Conservation (phyloP, 805 yeast genomes). For the Jamesozyma hellenica region DNA sequence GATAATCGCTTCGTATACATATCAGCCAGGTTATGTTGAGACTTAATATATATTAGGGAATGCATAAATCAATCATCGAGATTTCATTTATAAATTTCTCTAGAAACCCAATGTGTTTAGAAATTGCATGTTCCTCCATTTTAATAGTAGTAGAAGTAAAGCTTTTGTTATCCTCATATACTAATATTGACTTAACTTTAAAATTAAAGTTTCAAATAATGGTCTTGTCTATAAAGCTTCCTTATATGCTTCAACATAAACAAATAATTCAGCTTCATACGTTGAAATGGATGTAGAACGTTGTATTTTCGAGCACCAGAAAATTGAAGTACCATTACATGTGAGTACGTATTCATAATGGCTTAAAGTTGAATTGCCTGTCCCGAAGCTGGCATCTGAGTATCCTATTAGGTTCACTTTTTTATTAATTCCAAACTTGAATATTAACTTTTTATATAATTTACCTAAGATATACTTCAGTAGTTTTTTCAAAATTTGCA, state of each 20-base stretch:
- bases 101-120: not conserved
- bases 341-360: not conserved
- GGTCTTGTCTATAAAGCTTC: not conserved
- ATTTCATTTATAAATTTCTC: not conserved
- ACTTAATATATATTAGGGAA: not conserved
- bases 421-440: too few species aligned
- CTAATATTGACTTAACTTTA: not conserved
- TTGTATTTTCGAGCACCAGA: not conserved
- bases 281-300: not conserved
- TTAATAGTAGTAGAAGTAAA: not conserved
- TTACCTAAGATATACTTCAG: not conserved
- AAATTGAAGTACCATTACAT: not conserved
- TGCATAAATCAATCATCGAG: not conserved
- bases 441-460: too few species aligned
- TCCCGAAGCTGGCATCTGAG: not conserved
- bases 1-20: not conserved
- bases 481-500: not conserved
- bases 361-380: not conserved
- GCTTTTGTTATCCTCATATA: not conserved
- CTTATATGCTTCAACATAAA: not conserved
- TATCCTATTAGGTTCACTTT: not conserved
- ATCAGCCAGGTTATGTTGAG: not conserved
- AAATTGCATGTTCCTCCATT: not conserved
- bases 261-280: not conserved
- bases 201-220: not conserved